Conservation (phyloP, 2,329 filamentous ascomycete genomes). For the Ophiostoma sp. region DNA sequence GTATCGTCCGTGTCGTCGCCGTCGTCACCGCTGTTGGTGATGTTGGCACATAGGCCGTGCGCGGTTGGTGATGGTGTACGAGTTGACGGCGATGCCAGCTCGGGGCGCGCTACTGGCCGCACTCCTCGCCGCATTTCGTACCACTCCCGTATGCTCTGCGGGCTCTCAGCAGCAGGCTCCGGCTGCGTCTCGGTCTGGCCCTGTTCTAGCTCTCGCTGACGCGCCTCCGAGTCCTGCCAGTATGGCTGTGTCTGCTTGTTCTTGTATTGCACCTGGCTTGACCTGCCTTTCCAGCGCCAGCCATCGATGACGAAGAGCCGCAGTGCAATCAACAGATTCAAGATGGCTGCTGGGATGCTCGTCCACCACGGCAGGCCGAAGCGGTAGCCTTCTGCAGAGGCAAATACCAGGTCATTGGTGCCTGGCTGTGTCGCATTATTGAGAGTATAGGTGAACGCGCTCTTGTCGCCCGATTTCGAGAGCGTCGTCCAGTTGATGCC, state of each 20-base stretch:
- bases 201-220: neutral
- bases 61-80: neutral
- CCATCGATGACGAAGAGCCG: neutral
- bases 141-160: neutral
- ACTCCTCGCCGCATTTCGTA: neutral
- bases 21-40: neutral
- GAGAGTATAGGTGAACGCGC: neutral
- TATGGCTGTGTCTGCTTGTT: neutral
- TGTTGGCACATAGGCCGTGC: neutral
- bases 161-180: neutral
- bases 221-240: neutral
- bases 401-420: neutral
- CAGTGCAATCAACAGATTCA: neutral
- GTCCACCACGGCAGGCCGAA: constrained; percentile 4
- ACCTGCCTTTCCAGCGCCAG: neutral
- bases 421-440: neutral
- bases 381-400: neutral
- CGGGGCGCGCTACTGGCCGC: neutral
- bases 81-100: neutral
- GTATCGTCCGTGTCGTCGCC: neutral
- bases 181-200: neutral
- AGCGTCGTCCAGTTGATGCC: neutral
- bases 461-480: neutral
- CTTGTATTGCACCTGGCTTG: neutral
- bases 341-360: neutral